phyloP scores from a whole-genome alignment of 306 rosid species.

The Leucaena leucocephala region DNA sequence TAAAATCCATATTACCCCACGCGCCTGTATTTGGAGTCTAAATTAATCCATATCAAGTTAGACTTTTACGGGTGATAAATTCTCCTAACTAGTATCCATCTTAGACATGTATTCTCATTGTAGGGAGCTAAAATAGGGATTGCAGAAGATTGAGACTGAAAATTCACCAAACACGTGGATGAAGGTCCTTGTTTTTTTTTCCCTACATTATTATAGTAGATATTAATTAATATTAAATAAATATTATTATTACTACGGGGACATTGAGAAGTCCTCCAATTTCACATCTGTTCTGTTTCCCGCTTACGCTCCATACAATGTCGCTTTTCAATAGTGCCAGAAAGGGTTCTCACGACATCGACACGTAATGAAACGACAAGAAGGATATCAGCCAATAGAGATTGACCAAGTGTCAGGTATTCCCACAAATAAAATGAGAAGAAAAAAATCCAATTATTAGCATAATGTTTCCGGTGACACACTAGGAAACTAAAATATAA shows the following conservation, averaged over 20 bases:
- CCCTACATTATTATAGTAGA: not conserved
- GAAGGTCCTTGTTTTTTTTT: not conserved
- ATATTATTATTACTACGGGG: not conserved
- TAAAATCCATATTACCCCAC: too few species aligned
- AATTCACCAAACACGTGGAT: constrained; percentile 43
- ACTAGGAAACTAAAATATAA: too few species aligned
- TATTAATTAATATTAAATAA: not conserved
- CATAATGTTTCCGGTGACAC: too few species aligned
- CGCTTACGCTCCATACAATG: constrained; percentile 6
- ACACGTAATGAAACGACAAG: not conserved
- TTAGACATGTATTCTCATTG: too few species aligned
- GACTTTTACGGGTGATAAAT: too few species aligned
- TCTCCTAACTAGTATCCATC: too few species aligned
- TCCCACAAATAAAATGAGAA: not conserved
- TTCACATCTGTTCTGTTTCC: constrained; percentile 31
- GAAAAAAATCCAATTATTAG: too few species aligned
- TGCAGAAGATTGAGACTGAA: constrained; percentile 15
- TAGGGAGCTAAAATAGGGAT: not conserved
- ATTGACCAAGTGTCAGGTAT: not conserved
- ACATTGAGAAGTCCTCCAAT: constrained; percentile 27
- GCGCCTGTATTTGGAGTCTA: too few species aligned
- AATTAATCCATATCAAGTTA: too few species aligned
- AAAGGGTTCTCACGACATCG: constrained; percentile 40
- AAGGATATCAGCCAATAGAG: not conserved
- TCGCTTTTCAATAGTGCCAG: not conserved